Conservation (phyloP, 129 eudicot species). For the Flaveria sonorensis region DNA sequence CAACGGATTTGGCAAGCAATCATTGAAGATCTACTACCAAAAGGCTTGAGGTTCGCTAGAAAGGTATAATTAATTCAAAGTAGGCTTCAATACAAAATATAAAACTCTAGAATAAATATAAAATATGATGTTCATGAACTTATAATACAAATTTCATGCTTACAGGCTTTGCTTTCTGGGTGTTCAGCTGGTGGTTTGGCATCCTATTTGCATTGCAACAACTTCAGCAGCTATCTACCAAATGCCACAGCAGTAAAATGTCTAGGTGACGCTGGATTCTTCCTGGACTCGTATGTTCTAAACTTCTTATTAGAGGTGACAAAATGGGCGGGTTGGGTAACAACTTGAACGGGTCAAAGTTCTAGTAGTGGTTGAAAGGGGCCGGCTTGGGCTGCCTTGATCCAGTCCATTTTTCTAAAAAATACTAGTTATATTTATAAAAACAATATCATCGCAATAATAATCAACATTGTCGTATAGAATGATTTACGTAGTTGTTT, state of each 20-base stretch:
- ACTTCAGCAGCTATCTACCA: slow-evolving; percentile 70
- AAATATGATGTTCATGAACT: slow-evolving; percentile 1
- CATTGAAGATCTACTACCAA: slow-evolving; percentile 82
- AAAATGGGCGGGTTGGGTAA: background rate
- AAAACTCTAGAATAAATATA: background rate
- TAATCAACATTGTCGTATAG: background rate
- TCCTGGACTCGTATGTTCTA: slow-evolving; percentile 69
- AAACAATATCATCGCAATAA: too few relatives aligned
- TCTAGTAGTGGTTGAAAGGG: background rate
- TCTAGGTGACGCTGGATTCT: slow-evolving; percentile 94
- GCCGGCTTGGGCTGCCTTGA: background rate
- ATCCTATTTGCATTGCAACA: slow-evolving; percentile 78
- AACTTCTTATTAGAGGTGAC: background rate
- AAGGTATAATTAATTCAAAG: slow-evolving; percentile 52
- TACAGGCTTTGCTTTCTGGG: slow-evolving; percentile 92
- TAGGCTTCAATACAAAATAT: background rate
- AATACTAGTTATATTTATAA: too few relatives aligned
- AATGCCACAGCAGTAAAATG: slow-evolving; percentile 74
- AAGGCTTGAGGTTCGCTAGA: slow-evolving; percentile 66
- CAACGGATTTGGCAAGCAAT: slow-evolving; percentile 90
- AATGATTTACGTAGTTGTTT: background rate
- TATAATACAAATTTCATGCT: background rate
- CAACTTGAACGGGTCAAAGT: background rate
- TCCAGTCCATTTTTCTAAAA: background rate
- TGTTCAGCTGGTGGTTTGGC: slow-evolving; percentile 99